Conservation (phyloP, 768 basidiomycete genomes). For the Suillus fuscotomentosus region DNA sequence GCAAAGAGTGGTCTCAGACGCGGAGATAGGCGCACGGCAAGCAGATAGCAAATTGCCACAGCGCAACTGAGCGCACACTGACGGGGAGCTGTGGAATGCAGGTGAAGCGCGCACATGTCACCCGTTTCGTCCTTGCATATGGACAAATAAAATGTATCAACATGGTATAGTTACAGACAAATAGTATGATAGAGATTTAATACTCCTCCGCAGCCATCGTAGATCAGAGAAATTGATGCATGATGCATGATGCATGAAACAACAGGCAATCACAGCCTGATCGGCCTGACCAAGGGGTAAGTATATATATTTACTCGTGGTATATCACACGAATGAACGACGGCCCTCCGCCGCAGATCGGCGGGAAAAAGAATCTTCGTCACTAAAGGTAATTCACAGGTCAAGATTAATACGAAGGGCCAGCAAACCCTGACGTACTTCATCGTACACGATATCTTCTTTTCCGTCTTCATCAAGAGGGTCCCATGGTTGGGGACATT, state of each 20-base stretch:
- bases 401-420: not conserved
- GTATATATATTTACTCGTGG: not conserved
- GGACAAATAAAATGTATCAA: not conserved
- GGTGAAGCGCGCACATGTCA: too few species aligned
- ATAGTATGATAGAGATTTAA: not conserved
- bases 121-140: too few species aligned
- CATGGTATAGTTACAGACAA: not conserved
- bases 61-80: too few species aligned
- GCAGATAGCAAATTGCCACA: too few species aligned
- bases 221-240: not conserved
- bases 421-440: not conserved
- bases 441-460: conserved; percentile 13
- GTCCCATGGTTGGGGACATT: conserved; percentile 18
- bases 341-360: not conserved
- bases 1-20: too few species aligned
- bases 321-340: not conserved
- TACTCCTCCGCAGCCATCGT: not conserved
- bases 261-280: not conserved
- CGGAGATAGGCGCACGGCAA: too few species aligned
- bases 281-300: not conserved
- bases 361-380: not conserved
- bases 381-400: not conserved
- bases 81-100: too few species aligned
- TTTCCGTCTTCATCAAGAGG: conserved; percentile 26
- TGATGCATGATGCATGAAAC: not conserved